Base-by-base conservation (phyloP, 1,284 basidiomycete genomes). In the Microbotryum intermedium region DNA sequence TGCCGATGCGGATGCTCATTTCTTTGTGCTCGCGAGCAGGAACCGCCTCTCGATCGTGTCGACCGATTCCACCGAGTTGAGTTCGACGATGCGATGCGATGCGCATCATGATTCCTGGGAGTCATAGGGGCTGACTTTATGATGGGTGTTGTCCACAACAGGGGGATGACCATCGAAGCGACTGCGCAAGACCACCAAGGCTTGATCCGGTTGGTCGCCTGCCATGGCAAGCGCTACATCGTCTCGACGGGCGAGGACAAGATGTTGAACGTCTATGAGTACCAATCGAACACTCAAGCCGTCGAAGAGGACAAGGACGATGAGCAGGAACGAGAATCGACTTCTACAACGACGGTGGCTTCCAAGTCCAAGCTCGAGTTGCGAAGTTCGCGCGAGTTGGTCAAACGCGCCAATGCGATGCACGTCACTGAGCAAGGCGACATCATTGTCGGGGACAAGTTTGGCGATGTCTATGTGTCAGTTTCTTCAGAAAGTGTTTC, bases 381-480 rank as follows among this genome's bases (percentile, higher is more conserved):
- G 13, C 16, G 49, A 23, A 47, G 42, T 47, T 7, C 29, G 58
- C 88, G 88, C 54, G 83, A 86, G 69, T 78, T 90, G 3, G 83
- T 85, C 0, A 90, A 91, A 74, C 83, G 84, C 64, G 82, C 87
- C 0, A 88, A 87, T 0, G 78, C 77, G 2, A 72, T 90, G 44
- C 68, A 83, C 82, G 0, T 62, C 9, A 75, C 71, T 18, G 79
- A 83, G 55, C 78, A 78, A 0, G 77, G 83, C 62, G 83, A 77
- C 18, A 83, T 87, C 66, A 76, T 87, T 18, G 82, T 83, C 18
- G 81, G 84, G n/a, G 89, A 91, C 75, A 90, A 90, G 72, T 90
- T 90, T 67, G 88, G 89, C 0, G 89, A 91, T 69, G 80, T 90
- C 20, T 89, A 88, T 76, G 83, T 82, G 86, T 84, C 0, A 18